Evolutionary conservation across 306 rosid genomes (phyloP).

Genomic region (Aeschynomene evenia): DNA sequence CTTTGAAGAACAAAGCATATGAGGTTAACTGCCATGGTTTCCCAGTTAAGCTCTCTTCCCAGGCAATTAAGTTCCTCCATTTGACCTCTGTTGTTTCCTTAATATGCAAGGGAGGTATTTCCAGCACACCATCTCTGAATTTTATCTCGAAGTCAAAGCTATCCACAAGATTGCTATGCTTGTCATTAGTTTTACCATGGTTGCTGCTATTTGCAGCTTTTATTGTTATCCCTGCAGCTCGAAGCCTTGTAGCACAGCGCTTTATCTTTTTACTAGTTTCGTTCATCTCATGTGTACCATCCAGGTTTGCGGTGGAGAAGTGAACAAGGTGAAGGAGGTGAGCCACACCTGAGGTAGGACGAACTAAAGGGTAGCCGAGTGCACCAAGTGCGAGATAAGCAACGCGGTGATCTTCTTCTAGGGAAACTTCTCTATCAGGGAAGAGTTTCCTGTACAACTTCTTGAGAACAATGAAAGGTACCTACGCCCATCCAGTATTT

Average conservation of each 20-base stretch:
- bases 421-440: neutral
- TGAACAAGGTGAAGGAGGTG: slow-evolving; percentile 26
- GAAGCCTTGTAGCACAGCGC: neutral
- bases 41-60: neutral
- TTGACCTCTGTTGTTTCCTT: neutral
- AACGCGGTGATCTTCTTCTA: neutral
- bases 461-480: neutral
- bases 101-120: neutral
- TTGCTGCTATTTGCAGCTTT: neutral
- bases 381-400: neutral
- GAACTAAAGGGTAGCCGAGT: neutral
- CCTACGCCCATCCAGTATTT: no score
- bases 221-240: neutral
- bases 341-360: neutral
- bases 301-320: neutral
- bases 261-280: neutral
- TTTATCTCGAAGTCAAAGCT: neutral
- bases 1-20: slow-evolving; percentile 12
- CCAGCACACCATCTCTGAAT: neutral
- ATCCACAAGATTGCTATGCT: neutral
- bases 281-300: neutral
- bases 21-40: neutral
- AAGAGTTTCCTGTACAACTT: neutral
- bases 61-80: slow-evolving; percentile 27
- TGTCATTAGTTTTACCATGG: no score